A percentile compares a stretch with the other conserved stretches of the same genome.
Conservation (phyloP, 805 yeast species). For the Peterozyma toletana region DNA sequence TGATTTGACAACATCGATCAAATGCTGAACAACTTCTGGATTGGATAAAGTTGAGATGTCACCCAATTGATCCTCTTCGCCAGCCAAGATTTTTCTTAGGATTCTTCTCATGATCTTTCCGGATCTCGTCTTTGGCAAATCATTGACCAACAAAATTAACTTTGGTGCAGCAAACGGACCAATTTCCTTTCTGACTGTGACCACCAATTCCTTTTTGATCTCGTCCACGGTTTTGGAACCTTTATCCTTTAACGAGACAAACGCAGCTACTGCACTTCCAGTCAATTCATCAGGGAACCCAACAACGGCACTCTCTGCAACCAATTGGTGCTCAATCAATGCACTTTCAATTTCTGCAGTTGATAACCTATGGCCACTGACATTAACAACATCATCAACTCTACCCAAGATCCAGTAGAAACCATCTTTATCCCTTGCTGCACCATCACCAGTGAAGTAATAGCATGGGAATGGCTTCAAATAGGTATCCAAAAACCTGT, state of each 20-base stretch:
- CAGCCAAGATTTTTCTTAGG: slow-evolving; percentile 66
- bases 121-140: slow-evolving; percentile 80
- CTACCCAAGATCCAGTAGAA: slow-evolving; percentile 82
- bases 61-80: slow-evolving; percentile 76
- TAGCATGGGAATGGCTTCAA: slow-evolving; percentile 74
- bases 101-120: slow-evolving; percentile 87
- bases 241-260: slow-evolving; percentile 62
- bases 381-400: slow-evolving; percentile 86
- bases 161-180: slow-evolving; percentile 88
- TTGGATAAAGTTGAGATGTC: slow-evolving; percentile 73
- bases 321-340: slow-evolving; percentile 60
- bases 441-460: slow-evolving; percentile 88
- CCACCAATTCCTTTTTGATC: slow-evolving; percentile 54
- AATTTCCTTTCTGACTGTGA: slow-evolving; percentile 71
- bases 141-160: slow-evolving; percentile 62
- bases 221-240: slow-evolving; percentile 25
- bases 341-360: slow-evolving; percentile 88
- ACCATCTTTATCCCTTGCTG: slow-evolving; percentile 79
- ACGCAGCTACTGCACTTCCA: slow-evolving; percentile 83
- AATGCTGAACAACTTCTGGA: slow-evolving; percentile 64
- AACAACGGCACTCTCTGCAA: slow-evolving; percentile 77
- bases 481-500: slow-evolving; percentile 73
- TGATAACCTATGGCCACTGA: slow-evolving; percentile 81
- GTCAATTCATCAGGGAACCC: slow-evolving; percentile 80
- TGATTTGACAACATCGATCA: slow-evolving; percentile 44